Evolutionary conservation across 2,329 filamentous ascomycete species (phyloP), one percentile per base, ranked within the genome.

Genomic region (Aspergillus felis): DNA sequence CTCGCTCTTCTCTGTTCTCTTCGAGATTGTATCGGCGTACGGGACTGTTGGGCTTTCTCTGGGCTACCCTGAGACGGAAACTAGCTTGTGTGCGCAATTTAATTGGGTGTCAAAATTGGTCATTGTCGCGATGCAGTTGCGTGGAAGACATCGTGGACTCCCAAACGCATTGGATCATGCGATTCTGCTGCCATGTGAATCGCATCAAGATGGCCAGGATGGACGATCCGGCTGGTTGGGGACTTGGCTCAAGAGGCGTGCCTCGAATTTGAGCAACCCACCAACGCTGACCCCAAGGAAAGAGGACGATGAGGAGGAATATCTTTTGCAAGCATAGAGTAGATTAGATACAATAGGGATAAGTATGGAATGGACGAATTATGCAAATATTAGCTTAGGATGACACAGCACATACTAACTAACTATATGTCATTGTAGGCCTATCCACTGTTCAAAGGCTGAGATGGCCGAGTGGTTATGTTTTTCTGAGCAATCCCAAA

Each of bases 31-130:
- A 62, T 92, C 88, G 59, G 91, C 91, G 0, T 95, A 96, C 68
- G 93, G 93, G 57, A 97, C 92, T 1, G 92, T 97, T 27, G 93
- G 93, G 0, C 78, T 97, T 56, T 91, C 87, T 55, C 80, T 97
- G 24, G 93, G 93, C 7, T 95, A 92, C 61, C 81, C 88, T 0
- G 79, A 76, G 38, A 81, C 86, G 69, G 88, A 95, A 72, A 83
- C 90, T 0, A 91, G 89, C 1, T 89, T 97, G 59, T 92, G 85
- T 28, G 87, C 83, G 0, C 84, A 96, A 65, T 96, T 97, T 71
- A 84, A 81, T 9, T 81, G 86, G 0, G 74, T 94, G 4, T 81
- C 78, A 22, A 87, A 87, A 66, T 78, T 87, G 58, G 79, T 87
- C 62, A 82, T 87, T 65, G 80, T 85, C 62, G 83, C 84, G 8